Base-by-base conservation (phyloP, 176 grass and related monocot genomes). In the Bothriochloa decipiens region DNA sequence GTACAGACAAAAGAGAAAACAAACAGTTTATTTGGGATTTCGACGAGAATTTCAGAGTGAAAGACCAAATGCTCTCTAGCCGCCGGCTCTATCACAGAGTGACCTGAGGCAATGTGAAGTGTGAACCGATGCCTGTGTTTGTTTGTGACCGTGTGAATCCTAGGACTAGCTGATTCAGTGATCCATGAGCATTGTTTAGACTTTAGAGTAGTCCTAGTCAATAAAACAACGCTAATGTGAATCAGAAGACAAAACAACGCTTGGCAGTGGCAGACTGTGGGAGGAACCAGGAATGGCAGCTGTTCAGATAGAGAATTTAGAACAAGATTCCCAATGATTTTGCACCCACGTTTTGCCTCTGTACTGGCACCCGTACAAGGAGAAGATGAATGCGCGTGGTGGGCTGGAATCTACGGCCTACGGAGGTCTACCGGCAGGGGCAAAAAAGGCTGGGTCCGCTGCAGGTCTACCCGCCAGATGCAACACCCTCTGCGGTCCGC, bases 331-430 rank as follows among this genome's bases (percentile, higher is more conserved):
- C 27, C 70, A 46, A 46, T 73, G 41, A 28, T 47, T 47, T 72
- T 15, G 42, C 40, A 14, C 6, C n/a, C 41, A 15, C 40, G 23
- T 72, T 72, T 72, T 26, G 68, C 68, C 2, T 25, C 39, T 1
- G 39, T 71, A 71, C 39, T 32, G 29, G 29, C 36, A 39, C 18
- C 20, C 20, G 41, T 26, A 27, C 20, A 7, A 77, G 23, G 9
- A 65, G 49, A 16, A 10, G 43, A 77, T 70, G 37, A 85, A 45
- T 78, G 74, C 29, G 2, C 75, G 52, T 62, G 8, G 75, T 43
- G 39, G 36, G 57, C 57, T 23, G 57, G 57, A 23, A 0, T 32
- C 29, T 32, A 32, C 57, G 53, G 53, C 53, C 75, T 70, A 36
- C 40, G 26, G 37, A 32, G 27, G 72, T 20, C 8, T 3, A 7